These are phyloP conservation scores for Paracorniculantispora psalliotae DNA, from an alignment of 2,329 filamentous ascomycete species.

Conservation along the genomic window DNA sequence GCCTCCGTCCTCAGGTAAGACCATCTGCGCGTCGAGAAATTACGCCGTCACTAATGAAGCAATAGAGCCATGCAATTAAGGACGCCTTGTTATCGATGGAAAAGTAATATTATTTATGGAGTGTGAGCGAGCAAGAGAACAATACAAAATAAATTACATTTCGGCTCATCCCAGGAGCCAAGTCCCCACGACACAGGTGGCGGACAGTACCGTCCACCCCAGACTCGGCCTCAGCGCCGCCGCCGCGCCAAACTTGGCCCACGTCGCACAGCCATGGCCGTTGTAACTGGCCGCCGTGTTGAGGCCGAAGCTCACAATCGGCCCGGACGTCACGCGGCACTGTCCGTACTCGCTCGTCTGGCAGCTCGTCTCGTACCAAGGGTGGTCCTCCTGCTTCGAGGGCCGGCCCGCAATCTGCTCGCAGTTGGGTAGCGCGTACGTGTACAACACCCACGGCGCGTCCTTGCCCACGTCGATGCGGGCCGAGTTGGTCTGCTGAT, in stretches of 20 bases:
- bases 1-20: slow-evolving; percentile 2
- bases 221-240: background rate
- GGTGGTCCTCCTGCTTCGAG: background rate
- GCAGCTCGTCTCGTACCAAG: slow-evolving; percentile 13
- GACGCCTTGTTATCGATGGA: too few relatives aligned
- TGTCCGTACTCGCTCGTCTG: slow-evolving; percentile 13
- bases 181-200: background rate
- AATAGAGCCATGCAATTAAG: too few relatives aligned
- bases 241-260: background rate
- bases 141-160: too few relatives aligned
- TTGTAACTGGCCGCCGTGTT: background rate
- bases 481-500: slow-evolving; percentile 7
- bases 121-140: too few relatives aligned
- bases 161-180: background rate
- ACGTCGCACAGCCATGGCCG: background rate
- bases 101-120: too few relatives aligned
- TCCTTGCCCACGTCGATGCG: slow-evolving; percentile 12
- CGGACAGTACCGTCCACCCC: background rate
- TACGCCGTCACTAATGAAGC: too few relatives aligned
- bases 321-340: slow-evolving; percentile 7
- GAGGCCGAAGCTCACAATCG: slow-evolving; percentile 8
- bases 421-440: slow-evolving; percentile 16
- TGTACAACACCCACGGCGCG: slow-evolving; percentile 15
- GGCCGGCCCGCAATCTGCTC: background rate
- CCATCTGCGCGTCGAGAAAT: too few relatives aligned